A percentile compares a stretch with the other conserved stretches of the same genome.
Conservation (phyloP, 441 rosid species). For the Viola pubescens region DNA sequence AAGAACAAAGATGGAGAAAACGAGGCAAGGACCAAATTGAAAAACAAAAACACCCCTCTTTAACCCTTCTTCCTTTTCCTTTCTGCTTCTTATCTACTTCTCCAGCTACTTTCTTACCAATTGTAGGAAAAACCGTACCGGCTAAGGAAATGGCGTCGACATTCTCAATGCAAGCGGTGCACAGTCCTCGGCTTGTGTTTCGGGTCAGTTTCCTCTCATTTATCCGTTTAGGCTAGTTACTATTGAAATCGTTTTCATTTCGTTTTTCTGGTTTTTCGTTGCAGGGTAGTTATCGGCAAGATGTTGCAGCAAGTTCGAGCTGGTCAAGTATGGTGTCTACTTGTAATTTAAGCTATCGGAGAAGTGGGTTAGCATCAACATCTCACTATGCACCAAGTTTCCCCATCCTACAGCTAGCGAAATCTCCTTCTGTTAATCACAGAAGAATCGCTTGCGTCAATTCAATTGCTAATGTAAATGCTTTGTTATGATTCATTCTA, state of each 20-base stretch:
- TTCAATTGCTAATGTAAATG: conserved; percentile 43
- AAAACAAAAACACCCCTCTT: neutral
- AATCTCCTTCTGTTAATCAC: conserved; percentile 26
- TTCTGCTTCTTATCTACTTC: neutral
- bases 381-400: conserved; percentile 38
- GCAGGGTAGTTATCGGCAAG: conserved; percentile 31
- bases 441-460: conserved; percentile 40
- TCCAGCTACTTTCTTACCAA: neutral
- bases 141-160: conserved; percentile 35
- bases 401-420: conserved; percentile 29
- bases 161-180: conserved; percentile 40
- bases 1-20: neutral
- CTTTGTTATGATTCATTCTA: neutral
- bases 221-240: neutral
- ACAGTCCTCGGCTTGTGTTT: conserved; percentile 27
- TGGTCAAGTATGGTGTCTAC: conserved; percentile 20
- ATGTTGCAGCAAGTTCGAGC: conserved; percentile 17
- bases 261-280: neutral
- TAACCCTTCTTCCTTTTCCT: neutral
- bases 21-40: neutral
- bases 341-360: conserved; percentile 16
- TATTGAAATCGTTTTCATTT: neutral
- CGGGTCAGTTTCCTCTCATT: conserved; percentile 29
- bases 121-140: neutral
- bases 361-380: conserved; percentile 35